phyloP scores from a whole-genome alignment of 208 protist genomes.

The Vickermania spadyakhi region DNA sequence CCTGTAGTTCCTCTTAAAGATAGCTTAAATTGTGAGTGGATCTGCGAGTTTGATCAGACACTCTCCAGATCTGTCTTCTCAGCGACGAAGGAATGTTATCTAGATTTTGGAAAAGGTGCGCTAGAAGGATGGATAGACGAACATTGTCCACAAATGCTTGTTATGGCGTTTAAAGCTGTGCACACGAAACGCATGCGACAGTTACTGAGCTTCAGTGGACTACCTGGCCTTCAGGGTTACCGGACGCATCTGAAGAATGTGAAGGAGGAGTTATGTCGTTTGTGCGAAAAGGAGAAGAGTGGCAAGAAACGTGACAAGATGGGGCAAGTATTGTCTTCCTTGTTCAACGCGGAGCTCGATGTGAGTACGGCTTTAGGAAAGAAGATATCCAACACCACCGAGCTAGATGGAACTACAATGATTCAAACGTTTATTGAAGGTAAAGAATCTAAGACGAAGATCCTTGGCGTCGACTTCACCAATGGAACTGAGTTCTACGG shows the following conservation, averaged over 20 bases:
- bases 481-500: slow-evolving; percentile 85
- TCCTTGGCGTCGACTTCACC: slow-evolving; percentile 36
- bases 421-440: slow-evolving; percentile 64
- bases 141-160: slow-evolving; percentile 59
- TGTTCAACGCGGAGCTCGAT: slow-evolving; percentile 42
- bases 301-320: slow-evolving; percentile 6
- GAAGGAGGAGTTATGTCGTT: slow-evolving; percentile 41
- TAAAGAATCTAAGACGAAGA: slow-evolving; percentile 34
- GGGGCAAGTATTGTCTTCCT: slow-evolving; percentile 45
- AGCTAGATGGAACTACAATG: slow-evolving; percentile 59
- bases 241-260: slow-evolving; percentile 36
- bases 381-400: slow-evolving; percentile 29
- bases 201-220: slow-evolving; percentile 37
- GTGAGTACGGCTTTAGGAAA: slow-evolving; percentile 30
- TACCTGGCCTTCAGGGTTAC: slow-evolving; percentile 38
- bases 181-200: slow-evolving; percentile 58
- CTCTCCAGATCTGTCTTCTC: slow-evolving; percentile 42
- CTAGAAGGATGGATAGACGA: slow-evolving; percentile 30
- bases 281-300: background rate
- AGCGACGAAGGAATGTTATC: slow-evolving; percentile 30
- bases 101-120: slow-evolving; percentile 26
- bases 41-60: slow-evolving; percentile 44
- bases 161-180: slow-evolving; percentile 56
- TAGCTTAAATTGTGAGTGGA: slow-evolving; percentile 48
- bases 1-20: slow-evolving; percentile 28